phyloP scores from a whole-genome alignment of 306 rosid genomes.

The Rosa lucieae region DNA sequence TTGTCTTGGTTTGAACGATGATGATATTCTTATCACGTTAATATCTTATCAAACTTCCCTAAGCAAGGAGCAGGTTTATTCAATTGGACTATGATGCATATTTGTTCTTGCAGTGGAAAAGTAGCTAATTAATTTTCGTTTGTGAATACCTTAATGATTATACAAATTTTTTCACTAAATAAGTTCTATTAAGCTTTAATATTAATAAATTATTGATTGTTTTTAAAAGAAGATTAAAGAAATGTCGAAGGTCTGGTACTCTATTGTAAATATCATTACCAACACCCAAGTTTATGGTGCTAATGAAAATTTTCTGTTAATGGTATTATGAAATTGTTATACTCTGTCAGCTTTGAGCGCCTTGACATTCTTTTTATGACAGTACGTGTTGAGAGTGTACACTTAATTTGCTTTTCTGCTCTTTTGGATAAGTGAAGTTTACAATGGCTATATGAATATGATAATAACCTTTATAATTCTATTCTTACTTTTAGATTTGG shows the following conservation, averaged over 20 bases:
- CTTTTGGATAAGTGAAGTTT: background rate
- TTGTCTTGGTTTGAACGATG: background rate
- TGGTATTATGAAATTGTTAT: background rate
- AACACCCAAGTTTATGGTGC: background rate
- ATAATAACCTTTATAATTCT: background rate
- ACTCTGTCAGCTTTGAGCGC: background rate
- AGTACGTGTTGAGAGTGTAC: background rate
- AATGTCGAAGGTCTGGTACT: background rate
- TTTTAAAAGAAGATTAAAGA: background rate
- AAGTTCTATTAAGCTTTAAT: background rate
- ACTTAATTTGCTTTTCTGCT: conserved; percentile 1
- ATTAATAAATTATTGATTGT: background rate
- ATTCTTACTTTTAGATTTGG: background rate
- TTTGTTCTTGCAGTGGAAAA: background rate
- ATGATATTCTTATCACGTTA: background rate
- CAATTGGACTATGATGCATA: background rate
- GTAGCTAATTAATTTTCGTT: background rate
- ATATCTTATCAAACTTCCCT: background rate
- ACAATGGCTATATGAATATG: background rate
- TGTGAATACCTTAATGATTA: background rate
- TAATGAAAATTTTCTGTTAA: background rate
- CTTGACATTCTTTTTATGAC: background rate
- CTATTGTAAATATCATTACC: background rate
- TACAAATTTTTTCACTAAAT: background rate
- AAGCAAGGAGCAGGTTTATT: conserved; percentile 4